phyloP scores from a whole-genome alignment of 2,329 filamentous ascomycete genomes.

The Bipolaris victoriae region DNA sequence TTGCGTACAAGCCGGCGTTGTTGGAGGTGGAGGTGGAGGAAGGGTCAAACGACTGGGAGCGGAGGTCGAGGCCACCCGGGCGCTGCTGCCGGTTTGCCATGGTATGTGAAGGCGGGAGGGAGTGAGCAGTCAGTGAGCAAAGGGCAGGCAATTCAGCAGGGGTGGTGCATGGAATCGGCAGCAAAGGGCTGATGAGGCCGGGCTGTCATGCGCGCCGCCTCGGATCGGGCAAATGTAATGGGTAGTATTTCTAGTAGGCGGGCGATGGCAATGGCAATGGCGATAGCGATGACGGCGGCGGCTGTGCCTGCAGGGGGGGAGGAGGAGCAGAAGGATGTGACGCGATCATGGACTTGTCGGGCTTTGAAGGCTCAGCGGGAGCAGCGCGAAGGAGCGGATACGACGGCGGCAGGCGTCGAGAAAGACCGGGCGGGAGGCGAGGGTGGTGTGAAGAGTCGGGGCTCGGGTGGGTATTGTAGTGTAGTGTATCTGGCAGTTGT shows the following conservation, averaged over 20 bases:
- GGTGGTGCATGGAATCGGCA: constrained; percentile 32
- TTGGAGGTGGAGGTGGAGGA: constrained; percentile 25
- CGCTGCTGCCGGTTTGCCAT: constrained; percentile 41
- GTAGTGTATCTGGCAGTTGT: neutral
- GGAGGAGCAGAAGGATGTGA: constrained; percentile 10
- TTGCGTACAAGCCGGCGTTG: neutral
- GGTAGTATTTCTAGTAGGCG: constrained; percentile 7
- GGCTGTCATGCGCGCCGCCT: constrained; percentile 42
- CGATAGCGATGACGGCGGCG: constrained; percentile 5
- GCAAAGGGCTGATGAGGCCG: constrained; percentile 27
- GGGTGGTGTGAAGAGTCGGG: neutral
- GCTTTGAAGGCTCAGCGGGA: neutral
- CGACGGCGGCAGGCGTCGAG: constrained; percentile 23
- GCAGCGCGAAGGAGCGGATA: constrained; percentile 43
- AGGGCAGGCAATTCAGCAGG: constrained; percentile 17
- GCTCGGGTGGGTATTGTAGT: constrained; percentile 12
- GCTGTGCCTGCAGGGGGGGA: constrained; percentile 16
- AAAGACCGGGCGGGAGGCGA: constrained; percentile 3
- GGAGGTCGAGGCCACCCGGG: constrained; percentile 43
- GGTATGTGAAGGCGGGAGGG: constrained; percentile 16
- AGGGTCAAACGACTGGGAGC: constrained; percentile 42
- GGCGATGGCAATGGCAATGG: constrained; percentile 3
- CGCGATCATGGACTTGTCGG: constrained; percentile 9
- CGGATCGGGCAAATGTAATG: constrained; percentile 36
- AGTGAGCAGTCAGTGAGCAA: constrained; percentile 9